These are phyloP conservation scores for Leccinum barrowsii DNA, from an alignment of 768 basidiomycete genomes.

Conservation along the genomic window DNA sequence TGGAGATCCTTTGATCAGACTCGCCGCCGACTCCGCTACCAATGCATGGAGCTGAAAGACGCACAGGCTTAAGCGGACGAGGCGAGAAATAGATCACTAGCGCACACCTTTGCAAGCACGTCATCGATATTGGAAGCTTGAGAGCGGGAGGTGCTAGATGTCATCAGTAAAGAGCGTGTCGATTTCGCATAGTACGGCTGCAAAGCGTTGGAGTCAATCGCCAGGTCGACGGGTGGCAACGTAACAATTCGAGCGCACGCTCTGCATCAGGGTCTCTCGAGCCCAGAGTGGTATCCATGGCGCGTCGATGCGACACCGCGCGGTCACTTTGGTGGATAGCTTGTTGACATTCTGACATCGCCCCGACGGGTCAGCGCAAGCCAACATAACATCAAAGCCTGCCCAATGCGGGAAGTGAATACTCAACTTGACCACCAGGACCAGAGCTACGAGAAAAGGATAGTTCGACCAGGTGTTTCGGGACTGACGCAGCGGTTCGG, in stretches of 20 bases:
- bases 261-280: conserved; percentile 39
- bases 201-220: not conserved
- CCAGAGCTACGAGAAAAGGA: conserved; percentile 78
- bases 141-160: conserved; percentile 68
- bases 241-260: conserved; percentile 38
- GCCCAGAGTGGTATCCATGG: conserved; percentile 75
- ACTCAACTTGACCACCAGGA: conserved; percentile 74
- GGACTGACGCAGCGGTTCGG: conserved; percentile 38
- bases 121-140: conserved; percentile 76
- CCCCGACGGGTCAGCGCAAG: not conserved
- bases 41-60: conserved; percentile 27
- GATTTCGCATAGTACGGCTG: conserved; percentile 70
- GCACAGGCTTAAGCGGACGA: not conserved
- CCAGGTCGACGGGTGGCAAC: not conserved
- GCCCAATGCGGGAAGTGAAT: not conserved
- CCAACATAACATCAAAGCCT: not conserved
- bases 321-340: conserved; percentile 77
- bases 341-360: conserved; percentile 78
- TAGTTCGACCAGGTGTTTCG: conserved; percentile 53
- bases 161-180: conserved; percentile 62
- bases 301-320: conserved; percentile 55
- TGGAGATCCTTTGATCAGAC: conserved; percentile 21
- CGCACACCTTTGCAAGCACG: conserved; percentile 58
- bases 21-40: conserved; percentile 21
- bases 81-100: not conserved